Base-by-base conservation (phyloP, 192 early-diverging fungal genomes). In the Geranomyces variabilis region DNA sequence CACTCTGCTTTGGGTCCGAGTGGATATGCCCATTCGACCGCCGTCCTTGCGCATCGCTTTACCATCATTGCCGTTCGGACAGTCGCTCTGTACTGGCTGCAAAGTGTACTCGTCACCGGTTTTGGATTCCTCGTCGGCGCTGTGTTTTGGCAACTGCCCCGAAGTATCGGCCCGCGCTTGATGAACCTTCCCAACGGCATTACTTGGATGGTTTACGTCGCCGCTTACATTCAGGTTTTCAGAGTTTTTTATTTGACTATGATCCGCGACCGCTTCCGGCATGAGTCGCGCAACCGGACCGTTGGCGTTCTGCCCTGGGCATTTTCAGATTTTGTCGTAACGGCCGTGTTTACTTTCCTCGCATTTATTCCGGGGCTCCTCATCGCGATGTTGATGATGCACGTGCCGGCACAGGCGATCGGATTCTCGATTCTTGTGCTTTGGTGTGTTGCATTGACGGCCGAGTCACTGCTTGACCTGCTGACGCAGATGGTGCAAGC, bases 181-280 rank as follows among this genome's bases (percentile, higher is more conserved):
- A 21, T 49, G 19, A 22, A 41, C 24, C 65, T 66, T 6, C 24
- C 44, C 65, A 49, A 49, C 47, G 65, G 65, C 9, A 51, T 66
- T 15, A 29, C 41, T n/a, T 66, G 65, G 65, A 45, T 49, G 12
- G 43, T 66, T 10, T 66, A 49, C 45, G 51, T 55, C 7, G 51
- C 51, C 4, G 51, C 51, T 14, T 55, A 55, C 51, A 55, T 55
- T 28, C 51, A 55, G 14, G 51, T 55, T 28, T 55, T 55, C 14
- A 3, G 51, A n/a, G 51, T 55, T 6, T 55, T 55, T 28, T 55
- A 55, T 28, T 14, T 55, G 6, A 15, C 51, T 6, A 24, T 6
- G 21, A 55, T 55, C 26, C 51, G 51, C 19, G 51, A 55, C 14
- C 51, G 51, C 51, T 55, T 55, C 51, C 51, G 51, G 21, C 51